These are phyloP conservation scores for Nigrospora sphaerica DNA, from an alignment of 2,329 filamentous ascomycete species.

Conservation along the genomic window DNA sequence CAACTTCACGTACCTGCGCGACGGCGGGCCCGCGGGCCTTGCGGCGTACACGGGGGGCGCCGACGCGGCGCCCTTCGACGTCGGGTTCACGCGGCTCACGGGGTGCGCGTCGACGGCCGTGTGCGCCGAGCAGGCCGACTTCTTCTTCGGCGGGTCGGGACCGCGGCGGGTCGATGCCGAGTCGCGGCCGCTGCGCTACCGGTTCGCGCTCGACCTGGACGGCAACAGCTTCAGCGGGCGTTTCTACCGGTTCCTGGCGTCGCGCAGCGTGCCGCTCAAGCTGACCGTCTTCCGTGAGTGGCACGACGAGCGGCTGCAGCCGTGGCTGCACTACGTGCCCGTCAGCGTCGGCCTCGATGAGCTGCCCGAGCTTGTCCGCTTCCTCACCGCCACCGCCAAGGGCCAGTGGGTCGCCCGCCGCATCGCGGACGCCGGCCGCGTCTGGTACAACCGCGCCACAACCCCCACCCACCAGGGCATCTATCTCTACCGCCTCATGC, in stretches of 20 bases:
- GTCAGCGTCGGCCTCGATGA: slow-evolving; percentile 64
- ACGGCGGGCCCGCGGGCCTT: slow-evolving; percentile 8
- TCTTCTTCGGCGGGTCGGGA: slow-evolving; percentile 23
- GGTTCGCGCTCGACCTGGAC: slow-evolving; percentile 62
- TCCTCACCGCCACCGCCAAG: slow-evolving; percentile 38
- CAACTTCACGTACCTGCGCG: slow-evolving; percentile 23
- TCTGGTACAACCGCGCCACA: slow-evolving; percentile 56
- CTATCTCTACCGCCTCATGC: slow-evolving; percentile 54
- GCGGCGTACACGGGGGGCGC: slow-evolving; percentile 20
- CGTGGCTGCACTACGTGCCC: slow-evolving; percentile 68
- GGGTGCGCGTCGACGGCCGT: slow-evolving; percentile 33
- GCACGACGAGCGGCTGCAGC: slow-evolving; percentile 62
- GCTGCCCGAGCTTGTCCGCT: slow-evolving; percentile 57
- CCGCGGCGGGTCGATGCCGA: slow-evolving; percentile 23
- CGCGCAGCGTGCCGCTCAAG: slow-evolving; percentile 61
- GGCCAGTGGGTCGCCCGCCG: slow-evolving; percentile 45
- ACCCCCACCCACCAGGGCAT: slow-evolving; percentile 59
- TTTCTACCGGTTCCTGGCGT: slow-evolving; percentile 57
- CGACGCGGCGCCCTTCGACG: slow-evolving; percentile 31
- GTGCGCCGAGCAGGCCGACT: slow-evolving; percentile 23
- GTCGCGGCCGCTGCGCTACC: slow-evolving; percentile 22
- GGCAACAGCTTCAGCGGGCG: slow-evolving; percentile 59
- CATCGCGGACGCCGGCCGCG: slow-evolving; percentile 52
- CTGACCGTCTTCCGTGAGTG: slow-evolving; percentile 67
- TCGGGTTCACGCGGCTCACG: slow-evolving; percentile 35